Evolutionary conservation across 139 green algal genomes (phyloP).

Genomic region (Klebsormidium nitens): DNA sequence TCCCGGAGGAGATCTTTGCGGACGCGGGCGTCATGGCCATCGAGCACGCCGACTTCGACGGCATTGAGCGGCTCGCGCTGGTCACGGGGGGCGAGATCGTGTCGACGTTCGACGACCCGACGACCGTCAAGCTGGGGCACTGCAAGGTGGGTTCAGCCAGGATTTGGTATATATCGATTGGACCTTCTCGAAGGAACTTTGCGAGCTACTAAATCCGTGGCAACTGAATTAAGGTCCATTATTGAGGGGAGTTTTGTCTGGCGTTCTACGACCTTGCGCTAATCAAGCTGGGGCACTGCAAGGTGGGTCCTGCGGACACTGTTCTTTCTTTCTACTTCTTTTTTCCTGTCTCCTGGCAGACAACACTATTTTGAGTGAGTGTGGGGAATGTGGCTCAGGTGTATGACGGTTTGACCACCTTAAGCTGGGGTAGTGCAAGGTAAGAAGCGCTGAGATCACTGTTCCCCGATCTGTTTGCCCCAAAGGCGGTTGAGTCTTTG

Average conservation of each 20-base stretch:
- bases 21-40: conserved; percentile 52
- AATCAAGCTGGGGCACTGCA: conserved; percentile 80
- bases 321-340: too few species aligned
- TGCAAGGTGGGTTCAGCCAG: too few species aligned
- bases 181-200: not conserved
- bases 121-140: conserved; percentile 70
- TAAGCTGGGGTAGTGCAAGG: too few species aligned
- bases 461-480: too few species aligned
- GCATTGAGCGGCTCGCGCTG: conserved; percentile 93
- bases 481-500: too few species aligned
- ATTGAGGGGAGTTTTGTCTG: conserved; percentile 88
- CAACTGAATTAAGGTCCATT: too few species aligned
- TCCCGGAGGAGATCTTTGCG: conserved; percentile 76
- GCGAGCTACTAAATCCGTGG: too few species aligned
- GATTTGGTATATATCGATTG: conserved; percentile 15
- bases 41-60: conserved; percentile 87
- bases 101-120: conserved; percentile 88
- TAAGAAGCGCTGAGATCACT: too few species aligned
- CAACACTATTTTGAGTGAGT: too few species aligned
- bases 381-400: too few species aligned
- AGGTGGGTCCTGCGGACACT: too few species aligned
- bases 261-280: conserved; percentile 85
- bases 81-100: conserved; percentile 94
- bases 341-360: too few species aligned
- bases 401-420: not conserved